These are phyloP conservation scores for Apiospora marii DNA, from an alignment of 2,329 filamentous ascomycete genomes.

Conservation along the genomic window DNA sequence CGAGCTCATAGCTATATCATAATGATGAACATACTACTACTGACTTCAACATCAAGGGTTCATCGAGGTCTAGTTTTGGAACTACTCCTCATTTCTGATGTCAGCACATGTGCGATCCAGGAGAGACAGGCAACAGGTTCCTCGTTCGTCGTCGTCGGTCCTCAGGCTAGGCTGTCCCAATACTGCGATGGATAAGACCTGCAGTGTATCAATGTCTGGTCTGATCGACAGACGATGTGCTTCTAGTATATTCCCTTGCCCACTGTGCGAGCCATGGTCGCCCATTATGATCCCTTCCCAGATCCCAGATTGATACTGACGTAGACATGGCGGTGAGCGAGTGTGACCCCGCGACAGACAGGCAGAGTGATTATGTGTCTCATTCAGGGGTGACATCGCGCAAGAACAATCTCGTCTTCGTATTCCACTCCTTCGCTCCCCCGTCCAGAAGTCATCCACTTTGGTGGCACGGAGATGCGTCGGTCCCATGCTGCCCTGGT, in stretches of 20 bases:
- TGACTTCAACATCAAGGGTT: background rate
- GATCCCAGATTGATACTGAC: background rate
- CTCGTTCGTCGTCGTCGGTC: background rate
- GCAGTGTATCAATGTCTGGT: background rate
- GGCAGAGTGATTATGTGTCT: slow-evolving; percentile 1
- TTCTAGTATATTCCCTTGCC: background rate
- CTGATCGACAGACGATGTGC: background rate
- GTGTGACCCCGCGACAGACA: background rate
- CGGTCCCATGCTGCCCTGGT: background rate
- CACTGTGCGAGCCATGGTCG: background rate
- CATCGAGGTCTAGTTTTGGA: background rate
- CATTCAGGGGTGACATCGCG: slow-evolving; percentile 7
- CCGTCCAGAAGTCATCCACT: background rate
- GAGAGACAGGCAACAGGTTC: background rate
- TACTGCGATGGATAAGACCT: background rate
- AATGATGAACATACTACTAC: background rate
- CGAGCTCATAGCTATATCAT: background rate
- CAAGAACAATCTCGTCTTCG: background rate
- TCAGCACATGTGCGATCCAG: background rate
- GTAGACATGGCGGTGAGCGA: background rate
- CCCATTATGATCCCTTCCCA: background rate
- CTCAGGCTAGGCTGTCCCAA: background rate
- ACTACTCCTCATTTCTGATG: background rate
- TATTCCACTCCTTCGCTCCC: background rate
- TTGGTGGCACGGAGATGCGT: background rate